phyloP scores from a whole-genome alignment of 352 stramenopile species.

The Pythium grandisporangium region DNA sequence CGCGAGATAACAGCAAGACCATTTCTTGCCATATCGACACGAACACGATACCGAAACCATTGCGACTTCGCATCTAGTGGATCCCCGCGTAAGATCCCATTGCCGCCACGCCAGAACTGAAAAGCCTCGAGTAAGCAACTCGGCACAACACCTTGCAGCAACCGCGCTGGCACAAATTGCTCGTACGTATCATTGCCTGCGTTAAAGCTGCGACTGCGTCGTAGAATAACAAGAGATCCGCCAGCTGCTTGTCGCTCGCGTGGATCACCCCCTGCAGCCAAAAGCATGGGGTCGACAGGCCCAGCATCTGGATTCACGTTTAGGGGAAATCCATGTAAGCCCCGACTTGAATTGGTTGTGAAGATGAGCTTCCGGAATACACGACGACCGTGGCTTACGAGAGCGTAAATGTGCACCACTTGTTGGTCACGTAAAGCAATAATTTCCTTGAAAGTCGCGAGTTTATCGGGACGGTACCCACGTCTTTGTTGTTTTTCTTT shows the following conservation, averaged over 20 bases:
- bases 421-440: constrained; percentile 89
- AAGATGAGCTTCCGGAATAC: constrained; percentile 97
- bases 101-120: constrained; percentile 95
- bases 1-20: constrained; percentile 41
- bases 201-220: constrained; percentile 50
- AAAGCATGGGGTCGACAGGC: constrained; percentile 45
- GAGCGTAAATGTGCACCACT: constrained; percentile 95
- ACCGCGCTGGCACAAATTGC: constrained; percentile 86
- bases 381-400: constrained; percentile 94
- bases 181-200: constrained; percentile 75
- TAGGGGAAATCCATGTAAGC: constrained; percentile 88
- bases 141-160: constrained; percentile 92
- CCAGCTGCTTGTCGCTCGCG: constrained; percentile 47
- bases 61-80: constrained; percentile 80
- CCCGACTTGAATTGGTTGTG: constrained; percentile 92
- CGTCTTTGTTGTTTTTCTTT: too few species aligned
- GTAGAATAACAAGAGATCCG: constrained; percentile 88
- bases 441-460: constrained; percentile 96
- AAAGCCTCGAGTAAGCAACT: constrained; percentile 94
- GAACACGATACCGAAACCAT: constrained; percentile 83
- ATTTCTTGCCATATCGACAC: constrained; percentile 45
- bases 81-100: constrained; percentile 93
- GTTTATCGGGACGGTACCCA: constrained; percentile 64
- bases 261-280: constrained; percentile 57
- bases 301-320: constrained; percentile 51